phyloP scores from a whole-genome alignment of 164 flowering plant species.

The Annona cherimola region DNA sequence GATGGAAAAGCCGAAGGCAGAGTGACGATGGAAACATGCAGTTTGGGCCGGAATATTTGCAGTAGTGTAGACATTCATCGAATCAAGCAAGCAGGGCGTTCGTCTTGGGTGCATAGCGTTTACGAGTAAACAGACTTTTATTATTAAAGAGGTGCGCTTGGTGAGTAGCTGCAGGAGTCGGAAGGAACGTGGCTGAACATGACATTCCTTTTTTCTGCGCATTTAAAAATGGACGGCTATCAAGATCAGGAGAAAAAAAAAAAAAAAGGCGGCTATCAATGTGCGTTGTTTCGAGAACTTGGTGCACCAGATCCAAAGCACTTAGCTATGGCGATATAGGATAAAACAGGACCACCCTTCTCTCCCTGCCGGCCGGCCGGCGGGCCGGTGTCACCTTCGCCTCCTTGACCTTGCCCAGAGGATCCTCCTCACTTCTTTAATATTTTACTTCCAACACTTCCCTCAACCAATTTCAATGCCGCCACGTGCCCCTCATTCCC shows the following conservation, averaged over 20 bases:
- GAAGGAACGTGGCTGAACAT: too few species aligned
- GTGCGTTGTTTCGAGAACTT: conserved; percentile 8
- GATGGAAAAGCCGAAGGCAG: too few species aligned
- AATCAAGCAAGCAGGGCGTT: too few species aligned
- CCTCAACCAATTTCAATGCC: neutral
- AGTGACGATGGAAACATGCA: too few species aligned
- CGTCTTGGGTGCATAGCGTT: too few species aligned
- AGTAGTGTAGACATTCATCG: too few species aligned
- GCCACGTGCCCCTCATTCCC: neutral
- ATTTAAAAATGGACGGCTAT: too few species aligned
- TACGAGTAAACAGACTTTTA: too few species aligned
- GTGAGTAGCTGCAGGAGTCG: too few species aligned
- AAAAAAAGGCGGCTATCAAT: neutral
- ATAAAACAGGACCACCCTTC: neutral
- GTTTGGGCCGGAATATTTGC: too few species aligned
- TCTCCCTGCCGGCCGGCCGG: neutral
- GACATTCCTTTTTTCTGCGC: too few species aligned
- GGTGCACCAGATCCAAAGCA: conserved; percentile 15
- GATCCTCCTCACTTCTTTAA: neutral
- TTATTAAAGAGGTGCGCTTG: too few species aligned
- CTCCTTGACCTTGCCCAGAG: neutral
- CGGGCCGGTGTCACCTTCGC: neutral
- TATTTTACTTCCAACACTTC: neutral
- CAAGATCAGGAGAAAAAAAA: neutral
- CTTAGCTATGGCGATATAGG: neutral